These are phyloP conservation scores for Sporothrix euskadiensis DNA, from an alignment of 2,329 filamentous ascomycete species.

Conservation along the genomic window DNA sequence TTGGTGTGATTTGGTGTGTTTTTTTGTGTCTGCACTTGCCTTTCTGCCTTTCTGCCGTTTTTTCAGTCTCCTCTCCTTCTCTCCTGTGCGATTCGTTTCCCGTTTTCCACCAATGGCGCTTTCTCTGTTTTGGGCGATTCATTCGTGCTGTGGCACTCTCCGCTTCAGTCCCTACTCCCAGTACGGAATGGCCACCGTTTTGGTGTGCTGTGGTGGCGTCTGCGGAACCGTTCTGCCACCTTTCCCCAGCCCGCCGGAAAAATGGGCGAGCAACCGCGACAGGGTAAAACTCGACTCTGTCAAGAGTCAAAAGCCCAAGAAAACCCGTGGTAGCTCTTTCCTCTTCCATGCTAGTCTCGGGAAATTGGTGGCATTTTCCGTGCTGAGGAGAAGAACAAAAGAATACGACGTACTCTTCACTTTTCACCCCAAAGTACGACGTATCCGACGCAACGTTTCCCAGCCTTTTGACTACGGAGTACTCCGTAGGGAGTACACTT, in stretches of 20 bases:
- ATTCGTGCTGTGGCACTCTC: not conserved
- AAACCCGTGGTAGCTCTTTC: not conserved
- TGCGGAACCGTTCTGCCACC: constrained; percentile 15
- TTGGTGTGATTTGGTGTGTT: not conserved
- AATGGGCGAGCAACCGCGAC: not conserved
- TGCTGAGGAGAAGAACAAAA: not conserved
- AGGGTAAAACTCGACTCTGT: too few relatives aligned
- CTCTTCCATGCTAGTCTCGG: constrained; percentile 4
- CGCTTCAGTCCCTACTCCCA: not conserved
- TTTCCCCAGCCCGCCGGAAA: not conserved
- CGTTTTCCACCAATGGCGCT: constrained; percentile 2
- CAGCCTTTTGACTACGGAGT: not conserved
- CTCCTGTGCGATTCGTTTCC: not conserved
- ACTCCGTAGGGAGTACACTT: not conserved
- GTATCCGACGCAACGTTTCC: not conserved
- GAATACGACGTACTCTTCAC: too few relatives aligned
- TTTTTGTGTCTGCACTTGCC: not conserved
- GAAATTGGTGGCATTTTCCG: not conserved
- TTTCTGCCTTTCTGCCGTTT: constrained; percentile 13
- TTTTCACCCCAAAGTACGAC: not conserved
- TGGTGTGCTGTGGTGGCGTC: not conserved
- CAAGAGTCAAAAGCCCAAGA: too few relatives aligned
- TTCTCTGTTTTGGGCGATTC: not conserved
- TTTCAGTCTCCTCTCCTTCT: not conserved
- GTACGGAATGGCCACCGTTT: not conserved